Base-by-base conservation (phyloP, 2,329 filamentous ascomycete genomes). In the Ascochyta pisi region DNA sequence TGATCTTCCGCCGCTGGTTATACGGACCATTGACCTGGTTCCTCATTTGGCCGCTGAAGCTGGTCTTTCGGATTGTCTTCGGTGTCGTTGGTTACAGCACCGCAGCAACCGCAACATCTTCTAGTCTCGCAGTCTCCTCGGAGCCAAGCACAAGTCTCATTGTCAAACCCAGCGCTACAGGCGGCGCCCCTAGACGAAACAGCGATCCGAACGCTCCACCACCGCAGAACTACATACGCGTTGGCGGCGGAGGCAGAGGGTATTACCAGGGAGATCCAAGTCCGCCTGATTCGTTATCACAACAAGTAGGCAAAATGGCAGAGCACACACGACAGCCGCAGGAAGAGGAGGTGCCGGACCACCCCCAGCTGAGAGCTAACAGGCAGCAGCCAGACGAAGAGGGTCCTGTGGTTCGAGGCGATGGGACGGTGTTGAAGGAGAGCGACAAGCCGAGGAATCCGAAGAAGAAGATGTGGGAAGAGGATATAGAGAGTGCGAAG, bases 21-120 rank as follows among this genome's bases (percentile, higher is more conserved):
- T 99, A 96, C 78, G 94, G 95, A 0, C 95, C 95, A 1, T 76
- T 91, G 54, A 96, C 91, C 88, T 95, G 92, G 90, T 81, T 98
- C 22, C 76, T 97, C 23, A 94, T 90, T 85, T 79, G 95, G 54
- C 94, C 94, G 1, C 66, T 94, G n/a, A 87, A 87, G 66, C 73
- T 90, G 19, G 61, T 88, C 10, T 88, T 88, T 67, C 86, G 84
- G 26, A 73, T 85, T 48, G 74, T 84, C 13, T 79, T 87, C 55
- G 81, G 82, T 15, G 77, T 87, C 3, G 76, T 89, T 81, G 29
- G 81, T 78, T 76, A 87, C 13, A 80, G 84, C 10, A 50, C 70
- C 9, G 60, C 66, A 13, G 66, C 67, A 16, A 59, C 64, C 19
- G 61, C 66, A 15, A 58, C 47, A 26, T 63, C 62, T 7, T 70